These are phyloP conservation scores for Fusarium sp. DNA, from an alignment of 2,329 filamentous ascomycete species.

Conservation along the genomic window DNA sequence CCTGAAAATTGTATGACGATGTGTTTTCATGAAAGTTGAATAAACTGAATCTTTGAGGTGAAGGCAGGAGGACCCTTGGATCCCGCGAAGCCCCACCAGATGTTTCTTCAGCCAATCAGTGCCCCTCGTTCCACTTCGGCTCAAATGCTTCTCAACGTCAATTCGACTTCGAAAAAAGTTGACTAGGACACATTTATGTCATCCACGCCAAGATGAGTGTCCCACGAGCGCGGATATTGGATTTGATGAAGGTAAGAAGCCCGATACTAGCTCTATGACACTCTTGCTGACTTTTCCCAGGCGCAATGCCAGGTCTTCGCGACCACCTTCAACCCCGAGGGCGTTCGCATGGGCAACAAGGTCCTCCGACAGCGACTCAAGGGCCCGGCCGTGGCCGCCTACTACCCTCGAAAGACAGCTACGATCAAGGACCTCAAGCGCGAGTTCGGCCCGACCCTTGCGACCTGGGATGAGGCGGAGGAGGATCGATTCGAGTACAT, in stretches of 20 bases:
- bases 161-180: constrained; percentile 46
- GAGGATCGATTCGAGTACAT: constrained; percentile 83
- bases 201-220: constrained; percentile 68
- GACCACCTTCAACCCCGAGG: constrained; percentile 88
- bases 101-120: constrained; percentile 34
- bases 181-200: constrained; percentile 34
- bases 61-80: background rate
- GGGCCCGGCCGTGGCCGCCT: constrained; percentile 85
- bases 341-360: constrained; percentile 88
- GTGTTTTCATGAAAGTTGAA: background rate
- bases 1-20: background rate
- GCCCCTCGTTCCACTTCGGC: constrained; percentile 27
- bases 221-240: constrained; percentile 71
- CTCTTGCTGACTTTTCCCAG: constrained; percentile 59
- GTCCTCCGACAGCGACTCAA: constrained; percentile 88
- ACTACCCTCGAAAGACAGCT: constrained; percentile 84
- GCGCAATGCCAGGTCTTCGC: constrained; percentile 92
- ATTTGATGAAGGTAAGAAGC: constrained; percentile 79
- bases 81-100: background rate
- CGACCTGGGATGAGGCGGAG: constrained; percentile 80
- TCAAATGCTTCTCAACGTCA: constrained; percentile 42
- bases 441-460: constrained; percentile 73
- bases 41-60: background rate
- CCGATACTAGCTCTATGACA: background rate
- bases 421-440: constrained; percentile 80